Evolutionary conservation across 1,284 basidiomycete species (phyloP).

Genomic region (Apiotrichum akiyoshidainum): DNA sequence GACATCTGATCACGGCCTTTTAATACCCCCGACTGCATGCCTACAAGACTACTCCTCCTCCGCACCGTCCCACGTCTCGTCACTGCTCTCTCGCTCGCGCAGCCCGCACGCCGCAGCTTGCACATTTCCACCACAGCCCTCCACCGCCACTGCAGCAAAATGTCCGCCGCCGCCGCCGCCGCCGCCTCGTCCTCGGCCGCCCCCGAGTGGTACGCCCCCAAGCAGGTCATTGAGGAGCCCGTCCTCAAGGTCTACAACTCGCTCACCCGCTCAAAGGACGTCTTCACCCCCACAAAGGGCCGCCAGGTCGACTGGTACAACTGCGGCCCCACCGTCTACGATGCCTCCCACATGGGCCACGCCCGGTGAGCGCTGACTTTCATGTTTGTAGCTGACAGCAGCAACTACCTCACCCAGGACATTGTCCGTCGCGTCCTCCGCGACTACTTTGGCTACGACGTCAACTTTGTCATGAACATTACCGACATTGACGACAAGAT

Average conservation of each 20-base stretch:
- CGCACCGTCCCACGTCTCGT: slow-evolving; percentile 1
- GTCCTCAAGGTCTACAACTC: slow-evolving; percentile 87
- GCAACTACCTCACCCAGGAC: slow-evolving; percentile 98
- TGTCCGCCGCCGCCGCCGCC: slow-evolving; percentile 29
- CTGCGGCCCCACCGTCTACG: slow-evolving; percentile 99
- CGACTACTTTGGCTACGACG: slow-evolving; percentile 96
- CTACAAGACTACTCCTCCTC: not conserved
- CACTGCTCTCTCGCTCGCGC: not conserved
- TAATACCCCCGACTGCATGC: slow-evolving; percentile 5
- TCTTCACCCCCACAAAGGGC: slow-evolving; percentile 75
- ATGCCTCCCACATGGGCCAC: slow-evolving; percentile 98
- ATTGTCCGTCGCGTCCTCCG: slow-evolving; percentile 86
- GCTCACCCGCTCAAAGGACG: slow-evolving; percentile 84
- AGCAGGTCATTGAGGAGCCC: slow-evolving; percentile 43
- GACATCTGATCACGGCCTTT: too few species aligned
- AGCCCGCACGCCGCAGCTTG: not conserved
- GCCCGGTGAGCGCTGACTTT: slow-evolving; percentile 65
- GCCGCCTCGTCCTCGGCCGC: slow-evolving; percentile 27
- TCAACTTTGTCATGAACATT: slow-evolving; percentile 99
- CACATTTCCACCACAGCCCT: not conserved
- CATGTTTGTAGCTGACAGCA: slow-evolving; percentile 37
- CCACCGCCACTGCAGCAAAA: slow-evolving; percentile 9
- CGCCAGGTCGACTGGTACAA: slow-evolving; percentile 98
- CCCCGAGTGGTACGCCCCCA: slow-evolving; percentile 49
- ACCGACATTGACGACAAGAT: slow-evolving; percentile 99